A percentile compares a stretch with the other conserved stretches of the same genome.
These are phyloP conservation scores for Coemansia sp. DNA, from an alignment of 192 early-diverging fungal species.

Conservation along the genomic window DNA sequence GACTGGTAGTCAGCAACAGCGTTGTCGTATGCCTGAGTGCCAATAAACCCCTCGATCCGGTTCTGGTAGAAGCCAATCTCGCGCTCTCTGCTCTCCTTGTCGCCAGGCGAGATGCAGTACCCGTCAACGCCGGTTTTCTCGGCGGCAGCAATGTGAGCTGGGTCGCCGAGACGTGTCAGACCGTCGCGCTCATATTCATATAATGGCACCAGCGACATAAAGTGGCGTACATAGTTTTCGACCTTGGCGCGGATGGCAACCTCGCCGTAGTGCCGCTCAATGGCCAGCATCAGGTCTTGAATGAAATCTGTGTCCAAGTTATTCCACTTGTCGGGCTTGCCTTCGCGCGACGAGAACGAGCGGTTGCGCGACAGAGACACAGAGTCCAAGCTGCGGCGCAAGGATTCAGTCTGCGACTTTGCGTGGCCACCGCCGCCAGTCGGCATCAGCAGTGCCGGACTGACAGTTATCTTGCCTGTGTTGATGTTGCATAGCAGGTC, in stretches of 20 bases:
- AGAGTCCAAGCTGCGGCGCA: slow-evolving; percentile 55
- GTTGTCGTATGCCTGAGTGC: slow-evolving; percentile 75
- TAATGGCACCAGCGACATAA: slow-evolving; percentile 75
- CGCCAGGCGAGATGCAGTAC: slow-evolving; percentile 68
- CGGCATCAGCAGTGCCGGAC: slow-evolving; percentile 63
- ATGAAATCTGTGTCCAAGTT: slow-evolving; percentile 57
- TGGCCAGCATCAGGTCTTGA: slow-evolving; percentile 68
- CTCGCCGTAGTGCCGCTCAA: slow-evolving; percentile 85
- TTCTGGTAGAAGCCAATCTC: slow-evolving; percentile 75
- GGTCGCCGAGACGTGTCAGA: slow-evolving; percentile 62
- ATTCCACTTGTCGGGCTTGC: slow-evolving; percentile 57
- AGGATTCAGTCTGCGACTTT: slow-evolving; percentile 38
- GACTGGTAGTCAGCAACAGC: slow-evolving; percentile 63
- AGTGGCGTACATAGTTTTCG: slow-evolving; percentile 82
- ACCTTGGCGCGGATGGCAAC: slow-evolving; percentile 85
- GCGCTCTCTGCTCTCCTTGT: slow-evolving; percentile 63
- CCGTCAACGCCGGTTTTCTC: slow-evolving; percentile 54
- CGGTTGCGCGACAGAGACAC: slow-evolving; percentile 51
- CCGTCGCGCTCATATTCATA: slow-evolving; percentile 75
- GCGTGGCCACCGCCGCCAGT: slow-evolving; percentile 10
- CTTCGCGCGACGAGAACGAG: slow-evolving; percentile 54
- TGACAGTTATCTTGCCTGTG: slow-evolving; percentile 92
- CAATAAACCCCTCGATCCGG: slow-evolving; percentile 87
- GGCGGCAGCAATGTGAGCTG: slow-evolving; percentile 22
- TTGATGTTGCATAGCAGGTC: slow-evolving; percentile 95